Conservation (phyloP, 768 basidiomycete genomes). For the Suillus sp. region DNA sequence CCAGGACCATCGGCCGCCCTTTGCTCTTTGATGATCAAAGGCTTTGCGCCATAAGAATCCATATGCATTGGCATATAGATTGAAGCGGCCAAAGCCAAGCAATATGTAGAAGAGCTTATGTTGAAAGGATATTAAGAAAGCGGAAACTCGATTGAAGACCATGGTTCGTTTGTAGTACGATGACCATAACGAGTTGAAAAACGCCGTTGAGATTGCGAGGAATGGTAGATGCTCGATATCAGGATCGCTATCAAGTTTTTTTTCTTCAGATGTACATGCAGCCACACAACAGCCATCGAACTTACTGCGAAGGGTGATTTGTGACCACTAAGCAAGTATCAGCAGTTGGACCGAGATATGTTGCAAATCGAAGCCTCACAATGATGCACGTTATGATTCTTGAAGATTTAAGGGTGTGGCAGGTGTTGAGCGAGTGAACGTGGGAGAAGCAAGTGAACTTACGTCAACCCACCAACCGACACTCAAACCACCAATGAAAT, state of each 20-base stretch:
- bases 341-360: constrained; percentile 12
- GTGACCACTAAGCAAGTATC: constrained; percentile 69
- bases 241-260: constrained; percentile 56
- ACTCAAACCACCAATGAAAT: constrained; percentile 90
- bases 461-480: constrained; percentile 99
- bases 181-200: constrained; percentile 86
- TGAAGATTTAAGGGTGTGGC: constrained; percentile 3
- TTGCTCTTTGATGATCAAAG: constrained; percentile 61
- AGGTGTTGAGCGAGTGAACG: constrained; percentile 13
- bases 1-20: constrained; percentile 78
- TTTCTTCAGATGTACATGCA: neutral
- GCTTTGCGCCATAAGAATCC: constrained; percentile 66
- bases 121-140: constrained; percentile 70
- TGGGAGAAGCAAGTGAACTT: constrained; percentile 39
- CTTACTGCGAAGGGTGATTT: constrained; percentile 95
- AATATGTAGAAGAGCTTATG: constrained; percentile 93
- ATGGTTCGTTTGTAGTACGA: constrained; percentile 93
- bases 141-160: constrained; percentile 71
- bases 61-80: constrained; percentile 91
- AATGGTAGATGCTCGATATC: constrained; percentile 91
- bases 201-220: constrained; percentile 88
- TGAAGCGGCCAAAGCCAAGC: constrained; percentile 90
- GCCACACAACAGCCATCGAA: constrained; percentile 12
- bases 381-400: constrained; percentile 97
- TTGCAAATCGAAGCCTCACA: constrained; percentile 51